A percentile compares a stretch with the other conserved stretches of the same genome.
Evolutionary conservation across 352 stramenopile species (phyloP).

Genomic region (Phytophthora podocarpi): DNA sequence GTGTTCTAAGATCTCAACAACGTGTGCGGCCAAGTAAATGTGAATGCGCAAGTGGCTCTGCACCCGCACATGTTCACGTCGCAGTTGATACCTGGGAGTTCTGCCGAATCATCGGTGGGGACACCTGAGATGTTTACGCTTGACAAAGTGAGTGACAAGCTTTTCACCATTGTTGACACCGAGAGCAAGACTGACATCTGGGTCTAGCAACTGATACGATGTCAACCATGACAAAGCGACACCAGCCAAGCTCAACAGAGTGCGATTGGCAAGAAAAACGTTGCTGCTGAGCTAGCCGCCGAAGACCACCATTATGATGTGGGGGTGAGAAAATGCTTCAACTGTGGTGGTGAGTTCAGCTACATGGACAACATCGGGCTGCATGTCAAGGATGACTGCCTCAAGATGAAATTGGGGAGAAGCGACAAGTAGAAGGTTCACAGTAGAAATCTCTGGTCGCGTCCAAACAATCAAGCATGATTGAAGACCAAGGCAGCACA

Average conservation of each 20-base stretch:
- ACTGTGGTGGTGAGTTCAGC: not conserved
- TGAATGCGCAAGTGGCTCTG: not conserved
- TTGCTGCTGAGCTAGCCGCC: no score
- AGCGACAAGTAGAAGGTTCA: no score
- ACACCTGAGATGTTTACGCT: not conserved
- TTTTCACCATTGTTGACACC: conserved; percentile 3
- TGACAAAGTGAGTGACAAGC: not conserved
- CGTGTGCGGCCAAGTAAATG: not conserved
- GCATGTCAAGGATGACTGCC: no score
- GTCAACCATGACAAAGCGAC: conserved; percentile 8
- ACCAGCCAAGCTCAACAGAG: not conserved
- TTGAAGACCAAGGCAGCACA: no score
- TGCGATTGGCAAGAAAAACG: not conserved
- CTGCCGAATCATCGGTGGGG: conserved; percentile 7
- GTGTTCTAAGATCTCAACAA: not conserved
- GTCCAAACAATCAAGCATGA: no score
- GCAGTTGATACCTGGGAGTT: not conserved
- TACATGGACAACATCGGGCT: not conserved
- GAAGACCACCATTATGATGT: conserved; percentile 5
- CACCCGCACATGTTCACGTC: not conserved
- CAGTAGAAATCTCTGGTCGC: no score
- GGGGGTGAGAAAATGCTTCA: not conserved
- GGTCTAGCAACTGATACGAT: not conserved
- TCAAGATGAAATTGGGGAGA: no score
- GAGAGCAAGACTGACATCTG: conserved; percentile 11